Percentiles rank a stretch among this genome's conserved stretches.
These are phyloP conservation scores for Dentipellis sp. DNA, from an alignment of 768 basidiomycete species.

Conservation along the genomic window DNA sequence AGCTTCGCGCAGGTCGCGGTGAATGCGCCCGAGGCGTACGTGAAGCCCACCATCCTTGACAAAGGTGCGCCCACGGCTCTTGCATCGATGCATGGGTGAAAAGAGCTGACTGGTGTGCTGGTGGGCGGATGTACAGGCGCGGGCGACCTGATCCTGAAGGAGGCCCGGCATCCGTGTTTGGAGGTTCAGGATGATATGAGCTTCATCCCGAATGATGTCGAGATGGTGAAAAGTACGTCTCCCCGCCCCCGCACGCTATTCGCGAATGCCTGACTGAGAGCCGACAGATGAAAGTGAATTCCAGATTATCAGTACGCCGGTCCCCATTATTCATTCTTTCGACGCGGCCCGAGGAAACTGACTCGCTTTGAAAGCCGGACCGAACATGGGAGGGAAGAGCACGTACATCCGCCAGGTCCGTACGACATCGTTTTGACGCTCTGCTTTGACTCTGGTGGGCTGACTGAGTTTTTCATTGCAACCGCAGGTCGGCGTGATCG, in stretches of 20 bases:
- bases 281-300: slow-evolving; percentile 75
- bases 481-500: slow-evolving; percentile 83
- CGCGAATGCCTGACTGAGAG: background rate
- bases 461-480: no score
- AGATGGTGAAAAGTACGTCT: slow-evolving; percentile 75
- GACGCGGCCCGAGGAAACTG: background rate
- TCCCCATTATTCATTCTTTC: background rate
- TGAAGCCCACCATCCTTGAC: slow-evolving; percentile 73
- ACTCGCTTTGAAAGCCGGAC: slow-evolving; percentile 53
- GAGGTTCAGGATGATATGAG: slow-evolving; percentile 93
- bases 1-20: slow-evolving; percentile 91
- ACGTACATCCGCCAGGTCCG: slow-evolving; percentile 88
- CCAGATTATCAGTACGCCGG: slow-evolving; percentile 76
- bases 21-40: slow-evolving; percentile 79
- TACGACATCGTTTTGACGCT: background rate
- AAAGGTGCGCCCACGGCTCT: no score
- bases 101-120: background rate
- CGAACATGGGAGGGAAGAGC: slow-evolving; percentile 98
- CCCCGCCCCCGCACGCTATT: background rate
- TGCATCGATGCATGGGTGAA: no score
- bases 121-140: slow-evolving; percentile 37
- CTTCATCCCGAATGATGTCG: slow-evolving; percentile 93
- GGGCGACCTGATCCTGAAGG: slow-evolving; percentile 71
- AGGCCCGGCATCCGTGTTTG: slow-evolving; percentile 91
- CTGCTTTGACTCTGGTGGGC: background rate